Evolutionary conservation across 2,329 filamentous ascomycete genomes (phyloP).

Genomic region (Colletotrichum sp.): DNA sequence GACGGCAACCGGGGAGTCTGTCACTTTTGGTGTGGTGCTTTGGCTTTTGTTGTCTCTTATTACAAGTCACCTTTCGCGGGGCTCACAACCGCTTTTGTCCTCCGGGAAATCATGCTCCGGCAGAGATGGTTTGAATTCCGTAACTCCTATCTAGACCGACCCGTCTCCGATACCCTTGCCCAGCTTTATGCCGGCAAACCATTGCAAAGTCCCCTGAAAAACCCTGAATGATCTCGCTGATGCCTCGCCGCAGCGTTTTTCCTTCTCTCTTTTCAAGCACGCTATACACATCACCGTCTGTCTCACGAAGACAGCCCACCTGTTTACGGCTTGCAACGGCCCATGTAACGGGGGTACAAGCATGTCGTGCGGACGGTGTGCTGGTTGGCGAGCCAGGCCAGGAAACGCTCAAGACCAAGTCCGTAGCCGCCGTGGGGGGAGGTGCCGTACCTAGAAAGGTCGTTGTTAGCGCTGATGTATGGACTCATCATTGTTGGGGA

Average conservation of each 20-base stretch:
- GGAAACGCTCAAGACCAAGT: slow-evolving; percentile 82
- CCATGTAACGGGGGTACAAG: slow-evolving; percentile 82
- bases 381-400: slow-evolving; percentile 69
- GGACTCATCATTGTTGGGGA: background rate
- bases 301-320: background rate
- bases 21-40: background rate
- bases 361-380: slow-evolving; percentile 71
- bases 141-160: slow-evolving; percentile 20
- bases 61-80: background rate
- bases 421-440: slow-evolving; percentile 94
- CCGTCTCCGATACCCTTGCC: background rate
- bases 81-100: background rate
- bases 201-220: slow-evolving; percentile 8
- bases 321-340: slow-evolving; percentile 75
- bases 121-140: slow-evolving; percentile 9
- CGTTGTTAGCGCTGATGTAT: background rate
- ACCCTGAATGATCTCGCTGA: slow-evolving; percentile 6
- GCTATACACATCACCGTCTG: background rate
- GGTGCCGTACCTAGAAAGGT: slow-evolving; percentile 74
- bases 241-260: background rate
- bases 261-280: background rate
- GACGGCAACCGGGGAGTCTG: background rate
- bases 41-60: background rate
- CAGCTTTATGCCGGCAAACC: slow-evolving; percentile 12
- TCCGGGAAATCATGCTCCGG: background rate